These are phyloP conservation scores for Lactifluus piperatus DNA, from an alignment of 768 basidiomycete species.

Conservation along the genomic window DNA sequence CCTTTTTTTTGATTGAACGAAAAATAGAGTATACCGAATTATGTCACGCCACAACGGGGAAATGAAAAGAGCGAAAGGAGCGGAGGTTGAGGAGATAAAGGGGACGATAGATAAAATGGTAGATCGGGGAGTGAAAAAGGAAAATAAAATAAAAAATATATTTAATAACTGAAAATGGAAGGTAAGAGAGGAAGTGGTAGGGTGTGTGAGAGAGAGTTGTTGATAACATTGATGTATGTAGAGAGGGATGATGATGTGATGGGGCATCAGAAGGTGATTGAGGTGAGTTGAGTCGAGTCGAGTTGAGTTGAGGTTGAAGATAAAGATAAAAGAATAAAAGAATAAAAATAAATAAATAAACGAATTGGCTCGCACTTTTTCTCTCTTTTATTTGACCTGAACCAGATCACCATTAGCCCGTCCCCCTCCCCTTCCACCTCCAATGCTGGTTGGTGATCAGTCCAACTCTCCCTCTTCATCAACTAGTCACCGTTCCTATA, in stretches of 20 bases:
- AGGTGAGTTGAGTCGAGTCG: neutral
- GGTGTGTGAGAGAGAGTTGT: too few relatives aligned
- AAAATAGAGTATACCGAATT: neutral
- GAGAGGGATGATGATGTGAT: too few relatives aligned
- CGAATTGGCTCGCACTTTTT: neutral
- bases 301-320: neutral
- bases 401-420: neutral
- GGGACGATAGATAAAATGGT: neutral
- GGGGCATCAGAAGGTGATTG: too few relatives aligned
- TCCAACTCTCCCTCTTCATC: slow-evolving; percentile 1
- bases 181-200: too few relatives aligned
- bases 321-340: neutral
- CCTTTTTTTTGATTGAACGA: neutral
- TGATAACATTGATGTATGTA: too few relatives aligned
- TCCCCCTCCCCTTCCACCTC: neutral
- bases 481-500: slow-evolving; percentile 26
- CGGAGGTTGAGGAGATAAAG: neutral
- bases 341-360: neutral
- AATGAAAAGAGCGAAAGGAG: slow-evolving; percentile 2
- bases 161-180: neutral
- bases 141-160: neutral
- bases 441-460: slow-evolving; percentile 12
- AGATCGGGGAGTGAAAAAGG: neutral
- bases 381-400: neutral
- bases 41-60: neutral